Percentiles rank a stretch among this genome's conserved stretches.
phyloP scores from a whole-genome alignment of 2,329 filamentous ascomycete genomes.

The Arthrobotrys pseudoclavata region DNA sequence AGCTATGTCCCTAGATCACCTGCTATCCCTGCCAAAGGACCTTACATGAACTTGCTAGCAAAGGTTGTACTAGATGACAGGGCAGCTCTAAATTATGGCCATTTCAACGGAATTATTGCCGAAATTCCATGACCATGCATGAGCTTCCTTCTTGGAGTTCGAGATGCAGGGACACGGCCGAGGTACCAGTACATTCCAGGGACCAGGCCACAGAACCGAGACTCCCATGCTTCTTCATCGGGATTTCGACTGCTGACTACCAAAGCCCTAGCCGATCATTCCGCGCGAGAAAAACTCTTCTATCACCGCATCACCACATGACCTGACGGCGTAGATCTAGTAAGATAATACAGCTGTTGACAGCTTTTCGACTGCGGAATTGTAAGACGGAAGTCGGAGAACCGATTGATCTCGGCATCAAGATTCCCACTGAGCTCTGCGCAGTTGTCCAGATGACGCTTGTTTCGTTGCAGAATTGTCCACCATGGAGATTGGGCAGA shows the following conservation, averaged over 20 bases:
- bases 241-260: conserved; percentile 3
- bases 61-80: background rate
- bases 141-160: conserved; percentile 2
- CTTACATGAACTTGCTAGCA: conserved; percentile 1
- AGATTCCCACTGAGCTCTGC: background rate
- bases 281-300: background rate
- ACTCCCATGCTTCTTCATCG: background rate
- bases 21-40: background rate
- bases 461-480: background rate
- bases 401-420: background rate
- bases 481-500: background rate
- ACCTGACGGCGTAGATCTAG: background rate
- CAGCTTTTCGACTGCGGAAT: background rate
- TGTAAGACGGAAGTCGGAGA: conserved; percentile 4
- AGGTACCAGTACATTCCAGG: conserved; percentile 21
- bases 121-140: conserved; percentile 13
- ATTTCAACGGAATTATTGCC: conserved; percentile 18
- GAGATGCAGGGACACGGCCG: background rate
- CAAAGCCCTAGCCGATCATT: background rate
- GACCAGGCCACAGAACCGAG: conserved; percentile 1
- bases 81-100: conserved; percentile 1
- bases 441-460: background rate
- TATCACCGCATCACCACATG: background rate
- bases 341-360: background rate
- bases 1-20: conserved; percentile 8